Base-by-base conservation (phyloP, 1,284 basidiomycete genomes). In the Cryptococcus wingfieldii region DNA sequence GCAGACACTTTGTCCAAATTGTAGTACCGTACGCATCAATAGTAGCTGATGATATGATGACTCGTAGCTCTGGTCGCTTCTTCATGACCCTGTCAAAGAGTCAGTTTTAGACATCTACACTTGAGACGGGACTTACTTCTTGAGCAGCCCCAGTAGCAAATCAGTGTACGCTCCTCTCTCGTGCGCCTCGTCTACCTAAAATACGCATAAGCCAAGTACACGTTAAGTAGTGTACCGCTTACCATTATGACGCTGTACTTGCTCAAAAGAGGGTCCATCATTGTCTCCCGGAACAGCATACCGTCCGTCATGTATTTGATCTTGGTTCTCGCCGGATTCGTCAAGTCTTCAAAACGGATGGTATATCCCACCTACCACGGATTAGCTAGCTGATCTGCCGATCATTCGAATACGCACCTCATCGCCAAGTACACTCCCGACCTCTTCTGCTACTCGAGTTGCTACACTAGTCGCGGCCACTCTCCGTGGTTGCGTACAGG, bases 241-340 rank as follows among this genome's bases (percentile, higher is more conserved):
- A 92, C 92, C 87, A 98, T 96, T 58, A 98, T 88, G 5, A 95
- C 89, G 68, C 91, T 94, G 69, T 96, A 99, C 34, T 86, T 84
- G 69, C 87, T 89, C 47, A 98, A 80, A 38, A 97, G 76, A 19
- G 89, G 90, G 69, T 97, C 91, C 39, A 90, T 80, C 63, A 98
- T 83, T 38, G 90, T 88, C 79, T 98, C 96, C 56, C 95, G 86
- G 68, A 99, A 92, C 27, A 99, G 83, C 84, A 97, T 94, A 43
- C 96, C 95, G 73, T 99, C 96, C 28, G 96, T 98, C 83, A 98
- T 84, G 77, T 98, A 98, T 55, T 93, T 85, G 71, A 98, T 89
- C n/a, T 89, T 82, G 0, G 95, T 98, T 49, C 83, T 80, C 53
- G 86, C 80, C 70, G 86, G 86, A 71, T 82, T 83, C 67, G 87